Evolutionary conservation across 2,329 filamentous ascomycete genomes (phyloP).

Genomic region (Talaromyces pinophilus): DNA sequence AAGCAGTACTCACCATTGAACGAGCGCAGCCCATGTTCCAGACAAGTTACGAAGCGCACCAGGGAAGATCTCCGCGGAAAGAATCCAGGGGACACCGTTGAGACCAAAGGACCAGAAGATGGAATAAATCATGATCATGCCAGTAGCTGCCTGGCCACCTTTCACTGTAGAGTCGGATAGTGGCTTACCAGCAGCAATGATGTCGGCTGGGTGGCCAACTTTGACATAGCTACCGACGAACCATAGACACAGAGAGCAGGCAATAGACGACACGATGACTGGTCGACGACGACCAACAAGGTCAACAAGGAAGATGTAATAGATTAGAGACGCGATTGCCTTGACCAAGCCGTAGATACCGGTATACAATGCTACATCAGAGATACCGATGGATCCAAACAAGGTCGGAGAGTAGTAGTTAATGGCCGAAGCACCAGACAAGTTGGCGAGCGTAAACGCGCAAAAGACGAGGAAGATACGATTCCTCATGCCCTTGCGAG

Average conservation of each 20-base stretch:
- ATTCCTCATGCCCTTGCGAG: conserved; percentile 40
- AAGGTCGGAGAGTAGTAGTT: conserved; percentile 25
- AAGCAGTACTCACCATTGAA: not conserved
- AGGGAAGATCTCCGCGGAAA: conserved; percentile 49
- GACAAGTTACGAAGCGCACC: conserved; percentile 38
- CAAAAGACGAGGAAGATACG: conserved; percentile 30
- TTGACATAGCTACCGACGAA: conserved; percentile 29
- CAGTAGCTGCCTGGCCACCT: conserved; percentile 27
- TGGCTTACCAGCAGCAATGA: conserved; percentile 17
- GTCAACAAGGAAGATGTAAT: conserved; percentile 28
- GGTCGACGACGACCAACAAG: conserved; percentile 25
- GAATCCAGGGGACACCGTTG: conserved; percentile 48
- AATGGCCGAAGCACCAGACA: conserved; percentile 3
- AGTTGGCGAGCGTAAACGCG: not conserved
- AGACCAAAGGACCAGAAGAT: conserved; percentile 42
- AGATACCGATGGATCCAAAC: conserved; percentile 27
- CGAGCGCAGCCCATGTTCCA: not conserved
- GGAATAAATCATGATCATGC: conserved; percentile 30
- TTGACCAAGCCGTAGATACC: conserved; percentile 30
- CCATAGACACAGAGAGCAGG: conserved; percentile 27
- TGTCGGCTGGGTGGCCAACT: conserved; percentile 23
- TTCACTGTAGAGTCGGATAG: conserved; percentile 25
- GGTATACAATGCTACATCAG: conserved; percentile 26
- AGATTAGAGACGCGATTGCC: conserved; percentile 27
- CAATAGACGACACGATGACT: conserved; percentile 26